Evolutionary conservation across 768 basidiomycete species (phyloP), one percentile per base, ranked within the genome.

Genomic region (Termitomyces sp.): DNA sequence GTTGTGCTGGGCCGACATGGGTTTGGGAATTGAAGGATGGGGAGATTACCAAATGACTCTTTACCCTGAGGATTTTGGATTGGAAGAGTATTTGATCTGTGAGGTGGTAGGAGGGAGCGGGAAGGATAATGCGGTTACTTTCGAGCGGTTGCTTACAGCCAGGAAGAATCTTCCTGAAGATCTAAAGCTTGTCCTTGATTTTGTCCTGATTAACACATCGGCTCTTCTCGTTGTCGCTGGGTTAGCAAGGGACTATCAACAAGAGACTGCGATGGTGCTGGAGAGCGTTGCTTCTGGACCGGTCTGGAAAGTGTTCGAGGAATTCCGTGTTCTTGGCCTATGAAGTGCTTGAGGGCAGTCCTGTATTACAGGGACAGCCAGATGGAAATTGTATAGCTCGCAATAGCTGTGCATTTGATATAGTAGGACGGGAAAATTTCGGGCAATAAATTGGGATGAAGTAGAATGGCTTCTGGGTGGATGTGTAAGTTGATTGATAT

Each of bases 241-340:
- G 29, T 56, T 87, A 44, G 93, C 89, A 25, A 68, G 68, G 34
- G 81, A 84, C 64, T 92, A 81, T 66, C 78, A 79, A 63, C 81
- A 92, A 16, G 95, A 93, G 1, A 84, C 88, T 1, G 70, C 74
- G 59, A 62, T 89, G 61, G 94, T 92, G 29, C 73, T 79, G 63
- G 75, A 82, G 63, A 82, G 85, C 42, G 68, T 88, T 14, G 72
- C 68, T 17, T 82, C 83, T 12, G 85, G 86, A 3, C 76, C 70
- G 43, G 86, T 86, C 25, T 85, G 82, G 82, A 66, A 71, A 46
- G 83, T 83, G 4, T 62, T 88, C 40, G 73, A 80, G 60, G 71
- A 66, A 4, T 86, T 86, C 68, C 74, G 78, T 4, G 50, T 1
- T 3, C 17, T 12, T 34, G 11, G 9, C 2, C 34, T 6, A 34